These are phyloP conservation scores for Herpetomonas samuelpessoai DNA, from an alignment of 208 protist species.

Conservation along the genomic window DNA sequence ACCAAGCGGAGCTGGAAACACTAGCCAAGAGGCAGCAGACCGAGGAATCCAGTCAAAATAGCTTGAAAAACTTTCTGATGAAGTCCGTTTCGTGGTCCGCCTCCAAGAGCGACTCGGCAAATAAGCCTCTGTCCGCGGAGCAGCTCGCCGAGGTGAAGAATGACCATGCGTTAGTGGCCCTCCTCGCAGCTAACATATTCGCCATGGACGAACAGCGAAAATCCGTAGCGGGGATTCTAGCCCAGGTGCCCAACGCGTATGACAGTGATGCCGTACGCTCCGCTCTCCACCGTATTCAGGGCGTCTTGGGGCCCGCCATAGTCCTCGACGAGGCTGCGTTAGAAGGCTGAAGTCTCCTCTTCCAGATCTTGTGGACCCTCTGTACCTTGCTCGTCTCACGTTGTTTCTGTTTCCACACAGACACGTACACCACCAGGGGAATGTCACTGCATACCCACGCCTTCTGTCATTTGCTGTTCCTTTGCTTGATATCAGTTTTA, in stretches of 20 bases:
- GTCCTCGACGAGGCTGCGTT: conserved; percentile 9
- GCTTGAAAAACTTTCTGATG: conserved; percentile 29
- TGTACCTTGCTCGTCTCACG: not conserved
- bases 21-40: conserved; percentile 41
- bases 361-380: not conserved
- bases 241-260: conserved; percentile 6
- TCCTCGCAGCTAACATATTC: conserved; percentile 10
- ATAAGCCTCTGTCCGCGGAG: conserved; percentile 5
- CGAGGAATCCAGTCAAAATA: conserved; percentile 25
- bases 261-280: conserved; percentile 4
- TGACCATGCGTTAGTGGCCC: conserved; percentile 6
- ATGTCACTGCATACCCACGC: too few species aligned
- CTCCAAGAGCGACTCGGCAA: not conserved
- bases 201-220: conserved; percentile 9
- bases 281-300: conserved; percentile 4
- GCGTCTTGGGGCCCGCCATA: conserved; percentile 7
- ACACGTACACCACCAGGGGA: too few species aligned
- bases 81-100: conserved; percentile 15
- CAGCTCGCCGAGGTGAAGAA: conserved; percentile 7
- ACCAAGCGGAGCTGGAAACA: conserved; percentile 32
- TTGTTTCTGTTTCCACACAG: not conserved
- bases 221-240: conserved; percentile 8
- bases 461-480: too few species aligned
- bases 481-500: conserved; percentile 4
- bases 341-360: not conserved